A percentile compares a stretch with the other conserved stretches of the same genome.
Evolutionary conservation across 129 eudicot genomes (phyloP).

Genomic region (Arctium minus): DNA sequence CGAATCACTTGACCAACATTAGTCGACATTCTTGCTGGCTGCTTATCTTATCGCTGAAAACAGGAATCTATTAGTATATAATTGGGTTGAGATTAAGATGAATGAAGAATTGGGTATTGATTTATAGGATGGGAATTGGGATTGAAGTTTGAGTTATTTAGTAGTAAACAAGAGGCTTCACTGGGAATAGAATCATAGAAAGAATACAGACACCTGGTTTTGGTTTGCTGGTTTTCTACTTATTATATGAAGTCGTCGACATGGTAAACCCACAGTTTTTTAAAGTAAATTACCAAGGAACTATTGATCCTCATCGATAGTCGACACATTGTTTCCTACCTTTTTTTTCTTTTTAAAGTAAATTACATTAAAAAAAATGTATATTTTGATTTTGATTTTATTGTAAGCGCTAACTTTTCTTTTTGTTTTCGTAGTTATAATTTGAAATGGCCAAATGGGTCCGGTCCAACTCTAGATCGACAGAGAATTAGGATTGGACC

Average conservation of each 20-base stretch:
- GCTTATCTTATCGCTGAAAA: neutral
- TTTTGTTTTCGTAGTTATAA: too few relatives aligned
- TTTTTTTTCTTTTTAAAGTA: too few relatives aligned
- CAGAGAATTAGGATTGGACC: too few relatives aligned
- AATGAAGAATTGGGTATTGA: constrained; percentile 4
- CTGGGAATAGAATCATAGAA: neutral
- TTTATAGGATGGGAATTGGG: neutral
- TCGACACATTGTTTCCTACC: neutral
- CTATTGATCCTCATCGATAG: neutral
- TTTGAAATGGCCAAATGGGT: too few relatives aligned
- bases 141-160: neutral
- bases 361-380: too few relatives aligned
- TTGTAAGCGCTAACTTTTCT: too few relatives aligned
- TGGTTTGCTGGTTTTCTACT: neutral
- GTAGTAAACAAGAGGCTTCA: neutral
- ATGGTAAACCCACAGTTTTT: neutral
- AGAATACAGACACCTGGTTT: constrained; percentile 29
- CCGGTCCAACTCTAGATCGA: too few relatives aligned
- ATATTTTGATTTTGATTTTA: too few relatives aligned
- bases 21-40: constrained; percentile 28
- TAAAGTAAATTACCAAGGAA: neutral
- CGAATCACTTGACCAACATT: constrained; percentile 49
- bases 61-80: neutral
- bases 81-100: neutral
- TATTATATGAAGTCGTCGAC: neutral